Base-by-base conservation (phyloP, 108 stramenopile genomes). In the Skeletonema marinoi region DNA sequence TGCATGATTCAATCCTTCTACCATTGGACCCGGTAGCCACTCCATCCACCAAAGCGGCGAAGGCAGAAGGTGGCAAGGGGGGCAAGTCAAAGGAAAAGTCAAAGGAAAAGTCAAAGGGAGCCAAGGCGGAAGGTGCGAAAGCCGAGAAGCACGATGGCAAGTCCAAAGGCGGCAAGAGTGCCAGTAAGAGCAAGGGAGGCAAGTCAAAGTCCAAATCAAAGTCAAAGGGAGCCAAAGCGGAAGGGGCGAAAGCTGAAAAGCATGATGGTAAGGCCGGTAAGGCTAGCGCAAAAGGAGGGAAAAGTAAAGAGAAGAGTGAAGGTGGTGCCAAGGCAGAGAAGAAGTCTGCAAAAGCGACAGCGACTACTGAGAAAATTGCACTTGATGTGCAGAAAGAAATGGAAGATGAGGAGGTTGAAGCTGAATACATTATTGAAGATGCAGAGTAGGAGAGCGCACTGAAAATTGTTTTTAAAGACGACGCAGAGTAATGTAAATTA, bases 301-400 rank as follows among this genome's bases (percentile, higher is more conserved):
- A 50, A 50, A 50, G 48, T 50, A n/a, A 50, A 50, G 54, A 56
- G 54, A 56, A 56, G 54, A 56, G 19, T 14, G n/a, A 48, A n/a
- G 13, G 16, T n/a, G 46, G 46, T 6, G 4, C 36, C 6, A 36
- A 41, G 39, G 12, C 39, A 19, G 50, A 17, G 50, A 19, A 17
- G 50, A 51, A 51, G 54, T 21, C 54, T 56, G 54, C 54, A 21
- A 56, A 56, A 29, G 25, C 54, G 7, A 29, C 54, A 29, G 25
- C 54, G 7, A 29, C 54, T 2, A 8, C 25, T 7, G 54, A 56
- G 25, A 56, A 21, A 56, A 29, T 56, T 25, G 54, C 54, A 25
- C 54, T 56, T 10, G 21, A 56, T 10, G 8, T 29, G 19, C 2
- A 25, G 54, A 10, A 25, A 8, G 54, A 56, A 25, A 56, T 56